Evolutionary conservation across 2,329 filamentous ascomycete genomes (phyloP).

Genomic region (Fusarium cyanostomum): DNA sequence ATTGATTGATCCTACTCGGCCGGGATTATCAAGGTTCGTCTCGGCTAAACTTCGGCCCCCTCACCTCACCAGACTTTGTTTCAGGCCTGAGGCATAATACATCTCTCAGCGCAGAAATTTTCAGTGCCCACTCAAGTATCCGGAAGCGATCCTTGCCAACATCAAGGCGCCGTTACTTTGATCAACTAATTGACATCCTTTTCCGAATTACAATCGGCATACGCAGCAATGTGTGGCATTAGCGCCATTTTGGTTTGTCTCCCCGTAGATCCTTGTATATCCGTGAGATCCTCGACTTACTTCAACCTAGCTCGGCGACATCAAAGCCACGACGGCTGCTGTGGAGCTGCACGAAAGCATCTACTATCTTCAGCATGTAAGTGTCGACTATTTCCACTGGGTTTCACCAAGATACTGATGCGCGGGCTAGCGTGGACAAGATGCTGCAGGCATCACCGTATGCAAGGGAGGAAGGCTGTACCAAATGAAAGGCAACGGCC

Average conservation of each 20-base stretch:
- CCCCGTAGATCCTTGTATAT: not conserved
- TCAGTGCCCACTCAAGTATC: too few species aligned
- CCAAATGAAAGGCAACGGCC: slow-evolving; percentile 89
- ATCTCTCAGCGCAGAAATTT: too few species aligned
- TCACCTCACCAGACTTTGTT: too few species aligned
- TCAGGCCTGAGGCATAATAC: too few species aligned
- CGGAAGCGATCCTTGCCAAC: not conserved
- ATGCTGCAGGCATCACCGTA: slow-evolving; percentile 86
- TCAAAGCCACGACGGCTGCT: slow-evolving; percentile 56
- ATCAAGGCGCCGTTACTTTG: not conserved
- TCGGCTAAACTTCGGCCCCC: too few species aligned
- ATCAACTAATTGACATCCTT: not conserved
- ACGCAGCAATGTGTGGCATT: slow-evolving; percentile 14
- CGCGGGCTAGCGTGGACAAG: slow-evolving; percentile 73
- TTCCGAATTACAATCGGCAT: not conserved
- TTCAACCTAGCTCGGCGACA: slow-evolving; percentile 44
- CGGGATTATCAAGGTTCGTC: too few species aligned
- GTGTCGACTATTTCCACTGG: slow-evolving; percentile 12
- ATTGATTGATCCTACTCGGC: too few species aligned
- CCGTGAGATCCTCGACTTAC: not conserved
- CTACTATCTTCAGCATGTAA: slow-evolving; percentile 69
- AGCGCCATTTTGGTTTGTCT: slow-evolving; percentile 11
- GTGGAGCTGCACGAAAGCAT: slow-evolving; percentile 74
- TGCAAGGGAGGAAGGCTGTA: slow-evolving; percentile 82
- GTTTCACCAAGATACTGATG: slow-evolving; percentile 19